A percentile compares a stretch with the other conserved stretches of the same genome.
Conservation (phyloP, 176 grass and related monocot species). For the Zea luxurians region DNA sequence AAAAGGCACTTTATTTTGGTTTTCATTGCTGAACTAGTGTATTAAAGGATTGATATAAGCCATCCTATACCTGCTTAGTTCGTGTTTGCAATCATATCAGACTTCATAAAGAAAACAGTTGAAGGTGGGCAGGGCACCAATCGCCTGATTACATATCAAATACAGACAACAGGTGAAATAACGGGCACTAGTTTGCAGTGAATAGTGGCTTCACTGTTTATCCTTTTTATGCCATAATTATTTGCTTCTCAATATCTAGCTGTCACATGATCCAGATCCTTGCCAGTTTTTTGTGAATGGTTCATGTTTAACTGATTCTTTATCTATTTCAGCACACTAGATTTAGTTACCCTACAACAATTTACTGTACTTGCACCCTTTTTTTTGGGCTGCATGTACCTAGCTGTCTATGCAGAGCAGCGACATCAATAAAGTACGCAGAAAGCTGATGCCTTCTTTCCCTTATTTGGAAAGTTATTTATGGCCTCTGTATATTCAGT, state of each 20-base stretch:
- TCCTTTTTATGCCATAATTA: not conserved
- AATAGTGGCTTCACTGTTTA: not conserved
- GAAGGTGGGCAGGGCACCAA: not conserved
- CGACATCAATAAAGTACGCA: not conserved
- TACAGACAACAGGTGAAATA: not conserved
- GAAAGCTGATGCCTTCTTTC: not conserved
- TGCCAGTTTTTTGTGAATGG: not conserved
- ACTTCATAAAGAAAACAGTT: not conserved
- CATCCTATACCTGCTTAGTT: not conserved
- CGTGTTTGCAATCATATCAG: not conserved
- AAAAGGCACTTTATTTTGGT: not conserved
- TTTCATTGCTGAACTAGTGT: not conserved
- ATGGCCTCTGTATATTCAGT: not conserved
- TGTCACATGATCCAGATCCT: not conserved
- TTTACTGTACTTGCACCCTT: not conserved
- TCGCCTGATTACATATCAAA: not conserved
- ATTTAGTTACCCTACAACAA: not conserved
- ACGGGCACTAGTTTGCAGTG: not conserved
- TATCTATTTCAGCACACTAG: not conserved
- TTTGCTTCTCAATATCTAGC: not conserved
- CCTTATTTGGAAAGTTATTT: slow-evolving; percentile 6
- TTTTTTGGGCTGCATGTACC: not conserved
- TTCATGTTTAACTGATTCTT: not conserved
- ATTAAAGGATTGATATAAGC: not conserved
- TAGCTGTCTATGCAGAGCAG: not conserved